Conservation (phyloP, 1,284 basidiomycete species). For the Cutaneotrichosporon cyanovorans region DNA sequence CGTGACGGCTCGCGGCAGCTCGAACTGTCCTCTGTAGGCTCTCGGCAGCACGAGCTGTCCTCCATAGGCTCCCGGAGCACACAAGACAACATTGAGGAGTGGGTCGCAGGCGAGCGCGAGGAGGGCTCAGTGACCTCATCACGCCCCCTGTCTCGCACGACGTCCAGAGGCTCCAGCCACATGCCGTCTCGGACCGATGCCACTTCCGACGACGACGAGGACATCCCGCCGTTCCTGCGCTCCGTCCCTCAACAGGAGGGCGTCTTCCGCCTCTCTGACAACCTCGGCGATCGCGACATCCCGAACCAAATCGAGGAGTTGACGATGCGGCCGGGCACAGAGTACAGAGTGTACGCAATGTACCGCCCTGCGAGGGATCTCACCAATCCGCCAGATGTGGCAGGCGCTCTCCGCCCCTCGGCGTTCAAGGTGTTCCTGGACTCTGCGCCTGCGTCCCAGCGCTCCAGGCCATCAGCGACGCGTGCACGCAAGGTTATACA, state of each 20-base stretch:
- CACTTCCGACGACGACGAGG: conserved; percentile 35
- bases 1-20: conserved; percentile 11
- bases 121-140: conserved; percentile 8
- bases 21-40: conserved; percentile 1
- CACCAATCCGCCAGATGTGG: conserved; percentile 30
- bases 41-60: no score
- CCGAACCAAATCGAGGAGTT: conserved; percentile 49
- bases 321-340: conserved; percentile 49
- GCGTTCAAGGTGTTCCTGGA: conserved; percentile 48
- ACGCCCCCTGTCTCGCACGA: conserved; percentile 33
- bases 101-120: background rate
- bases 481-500: conserved; percentile 19
- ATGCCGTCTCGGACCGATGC: conserved; percentile 20
- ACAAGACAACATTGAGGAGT: conserved; percentile 3
- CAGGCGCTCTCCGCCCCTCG: conserved; percentile 43
- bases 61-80: background rate
- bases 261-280: conserved; percentile 9
- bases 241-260: background rate
- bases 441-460: conserved; percentile 30
- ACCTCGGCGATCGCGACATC: conserved; percentile 23
- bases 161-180: conserved; percentile 31
- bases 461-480: conserved; percentile 10
- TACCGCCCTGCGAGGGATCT: conserved; percentile 45
- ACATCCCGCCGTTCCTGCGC: conserved; percentile 8
- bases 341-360: conserved; percentile 49